phyloP scores from a whole-genome alignment of 371 early-diverging fungal genomes.

The Zychaea mexicana region DNA sequence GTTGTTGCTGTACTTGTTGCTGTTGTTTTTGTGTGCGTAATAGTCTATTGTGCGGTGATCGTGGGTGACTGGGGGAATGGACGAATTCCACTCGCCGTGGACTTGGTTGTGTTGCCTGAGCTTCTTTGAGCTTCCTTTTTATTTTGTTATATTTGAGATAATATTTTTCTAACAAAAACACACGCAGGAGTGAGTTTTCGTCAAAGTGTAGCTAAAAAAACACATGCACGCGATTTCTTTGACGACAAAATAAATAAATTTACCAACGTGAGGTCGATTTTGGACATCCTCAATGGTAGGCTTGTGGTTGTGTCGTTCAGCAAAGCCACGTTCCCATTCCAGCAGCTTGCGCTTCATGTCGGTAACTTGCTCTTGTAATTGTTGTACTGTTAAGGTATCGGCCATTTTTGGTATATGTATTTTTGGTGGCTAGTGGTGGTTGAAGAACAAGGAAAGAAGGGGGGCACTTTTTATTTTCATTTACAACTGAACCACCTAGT shows the following conservation, averaged over 20 bases:
- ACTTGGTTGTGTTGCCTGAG: neutral
- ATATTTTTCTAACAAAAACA: constrained; percentile 6
- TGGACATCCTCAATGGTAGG: constrained; percentile 8
- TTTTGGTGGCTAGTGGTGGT: no score
- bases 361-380: neutral
- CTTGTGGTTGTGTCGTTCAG: neutral
- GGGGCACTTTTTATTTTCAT: no score
- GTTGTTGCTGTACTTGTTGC: neutral
- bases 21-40: neutral
- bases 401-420: neutral
- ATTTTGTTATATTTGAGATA: constrained; percentile 3
- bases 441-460: no score
- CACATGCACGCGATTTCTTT: no score
- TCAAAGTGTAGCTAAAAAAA: no score
- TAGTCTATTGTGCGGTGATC: neutral
- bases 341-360: neutral
- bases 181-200: no score
- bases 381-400: neutral
- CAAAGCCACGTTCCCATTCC: constrained; percentile 4
- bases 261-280: constrained; percentile 6
- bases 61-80: neutral
- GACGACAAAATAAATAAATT: neutral
- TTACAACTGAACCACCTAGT: no score
- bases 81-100: neutral
- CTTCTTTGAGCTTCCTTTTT: constrained; percentile 4